Evolutionary conservation across 805 yeast species (phyloP), one percentile per base, ranked within the genome.

Genomic region (Lachancea fermentati): DNA sequence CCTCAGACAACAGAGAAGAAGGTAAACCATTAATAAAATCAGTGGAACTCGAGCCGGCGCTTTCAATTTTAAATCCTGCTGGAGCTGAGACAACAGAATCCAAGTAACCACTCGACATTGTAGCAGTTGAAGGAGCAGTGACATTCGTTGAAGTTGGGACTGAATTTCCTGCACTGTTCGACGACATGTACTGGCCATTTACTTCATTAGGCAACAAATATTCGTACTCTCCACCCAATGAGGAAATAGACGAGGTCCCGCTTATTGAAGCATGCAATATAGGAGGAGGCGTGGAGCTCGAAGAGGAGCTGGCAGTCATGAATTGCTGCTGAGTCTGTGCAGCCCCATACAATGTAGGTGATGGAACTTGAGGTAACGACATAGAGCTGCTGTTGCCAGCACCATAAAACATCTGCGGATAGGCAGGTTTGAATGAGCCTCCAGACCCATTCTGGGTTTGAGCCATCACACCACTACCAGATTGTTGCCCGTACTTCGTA

Each of bases 271-370:
- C 45, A 32, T 49, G 50, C n/a, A 46, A 41, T 14, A 48, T 40
- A 15, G 57, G 52, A 11, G 57, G 54, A 13, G 54, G 46, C 17
- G 47, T 40, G 19, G 42, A 38, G 35, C 47, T 44, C 17, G 43
- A 40, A 4, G 43, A 40, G 22, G 43, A 40, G 36, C 43, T 40
- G 9, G 43, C 43, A 8, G 43, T 40, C 39, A 40, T 25, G 18
- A 40, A 19, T 22, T 30, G 43, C 16, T 40, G 43, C 13, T 14
- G 31, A 7, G 35, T 30, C 12, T 25, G 35, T 11, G 30, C 7
- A 22, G 24, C 11, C 4, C 37, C 38, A 32, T 39, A 39, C 26
- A 34, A 17, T 15, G 36, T 24, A 17, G 42, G 30, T 11, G 38
- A 19, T 14, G 31, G 7, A 18, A 35, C 34, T 24, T 34, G 43